phyloP scores from a whole-genome alignment of 192 early-diverging fungal species.

The Linnemannia exigua region DNA sequence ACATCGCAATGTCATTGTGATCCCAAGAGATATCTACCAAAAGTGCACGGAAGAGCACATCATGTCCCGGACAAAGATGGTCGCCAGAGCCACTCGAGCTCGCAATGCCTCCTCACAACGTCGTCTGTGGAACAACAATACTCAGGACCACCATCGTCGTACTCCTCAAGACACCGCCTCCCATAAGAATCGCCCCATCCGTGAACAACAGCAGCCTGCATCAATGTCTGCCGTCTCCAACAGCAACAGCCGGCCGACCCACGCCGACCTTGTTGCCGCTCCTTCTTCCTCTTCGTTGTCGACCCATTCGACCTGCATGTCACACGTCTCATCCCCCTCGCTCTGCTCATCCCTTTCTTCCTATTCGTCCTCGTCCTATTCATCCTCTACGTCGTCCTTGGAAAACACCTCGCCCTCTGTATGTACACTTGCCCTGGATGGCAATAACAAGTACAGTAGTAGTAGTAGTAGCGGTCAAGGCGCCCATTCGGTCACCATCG shows the following conservation, averaged over 20 bases:
- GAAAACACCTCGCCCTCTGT: conserved; percentile 6
- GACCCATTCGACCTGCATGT: not conserved
- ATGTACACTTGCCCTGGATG: not conserved
- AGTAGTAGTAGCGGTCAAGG: not conserved
- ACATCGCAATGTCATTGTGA: conserved; percentile 41
- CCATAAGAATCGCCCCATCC: conserved; percentile 1
- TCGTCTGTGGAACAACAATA: conserved; percentile 10
- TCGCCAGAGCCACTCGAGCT: conserved; percentile 16
- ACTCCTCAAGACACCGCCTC: conserved; percentile 17
- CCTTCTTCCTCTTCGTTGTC: not conserved
- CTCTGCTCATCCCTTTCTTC: conserved; percentile 38
- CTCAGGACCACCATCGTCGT: not conserved
- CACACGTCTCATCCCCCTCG: conserved; percentile 29
- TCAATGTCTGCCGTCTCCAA: not conserved
- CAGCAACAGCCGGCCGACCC: conserved; percentile 9
- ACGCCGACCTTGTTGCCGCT: conserved; percentile 10
- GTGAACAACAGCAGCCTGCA: not conserved
- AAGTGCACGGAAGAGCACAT: conserved; percentile 35
- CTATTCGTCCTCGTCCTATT: conserved; percentile 26
- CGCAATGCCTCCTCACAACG: conserved; percentile 20
- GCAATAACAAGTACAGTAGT: not conserved
- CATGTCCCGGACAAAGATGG: conserved; percentile 12
- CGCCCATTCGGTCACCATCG: conserved; percentile 33
- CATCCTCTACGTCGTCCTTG: conserved; percentile 12
- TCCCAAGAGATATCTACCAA: conserved; percentile 44